These are phyloP conservation scores for Golubevia sp. DNA, from an alignment of 1,284 basidiomycete genomes.

Conservation along the genomic window DNA sequence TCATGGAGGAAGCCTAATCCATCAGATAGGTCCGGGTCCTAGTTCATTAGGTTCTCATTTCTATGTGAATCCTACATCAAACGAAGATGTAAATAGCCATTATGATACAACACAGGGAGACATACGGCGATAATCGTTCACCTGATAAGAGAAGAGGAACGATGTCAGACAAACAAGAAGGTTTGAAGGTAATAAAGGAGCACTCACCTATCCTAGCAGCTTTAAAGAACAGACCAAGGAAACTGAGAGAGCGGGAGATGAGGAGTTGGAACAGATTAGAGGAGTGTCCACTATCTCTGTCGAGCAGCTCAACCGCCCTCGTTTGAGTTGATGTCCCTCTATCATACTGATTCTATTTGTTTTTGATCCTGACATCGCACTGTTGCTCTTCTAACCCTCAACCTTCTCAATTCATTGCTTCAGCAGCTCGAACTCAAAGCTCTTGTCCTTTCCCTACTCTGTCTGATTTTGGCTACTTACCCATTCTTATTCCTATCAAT, in stretches of 20 bases:
- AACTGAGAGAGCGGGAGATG: conserved; percentile 13
- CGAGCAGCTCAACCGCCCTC: no score
- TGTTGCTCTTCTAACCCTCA: not conserved
- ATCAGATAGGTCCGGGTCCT: no score
- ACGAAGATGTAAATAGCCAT: conserved; percentile 53
- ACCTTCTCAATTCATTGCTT: not conserved
- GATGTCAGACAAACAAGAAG: not conserved
- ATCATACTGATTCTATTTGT: no score
- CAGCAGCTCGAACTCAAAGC: no score
- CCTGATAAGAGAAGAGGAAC: conserved; percentile 20
- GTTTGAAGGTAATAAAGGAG: not conserved
- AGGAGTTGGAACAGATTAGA: no score
- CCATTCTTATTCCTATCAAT: conserved; percentile 94
- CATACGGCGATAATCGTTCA: conserved; percentile 56
- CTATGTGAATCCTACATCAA: no score
- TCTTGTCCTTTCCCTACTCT: no score
- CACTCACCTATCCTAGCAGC: conserved; percentile 50
- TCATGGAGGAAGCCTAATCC: no score
- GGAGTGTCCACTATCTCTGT: no score
- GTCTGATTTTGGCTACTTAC: no score
- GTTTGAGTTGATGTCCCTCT: no score
- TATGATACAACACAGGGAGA: conserved; percentile 52
- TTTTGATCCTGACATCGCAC: not conserved
- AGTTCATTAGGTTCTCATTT: no score
- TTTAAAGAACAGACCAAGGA: conserved; percentile 57